These are phyloP conservation scores for Coriolopsis trogii DNA, from an alignment of 1,284 basidiomycete genomes.

Conservation along the genomic window DNA sequence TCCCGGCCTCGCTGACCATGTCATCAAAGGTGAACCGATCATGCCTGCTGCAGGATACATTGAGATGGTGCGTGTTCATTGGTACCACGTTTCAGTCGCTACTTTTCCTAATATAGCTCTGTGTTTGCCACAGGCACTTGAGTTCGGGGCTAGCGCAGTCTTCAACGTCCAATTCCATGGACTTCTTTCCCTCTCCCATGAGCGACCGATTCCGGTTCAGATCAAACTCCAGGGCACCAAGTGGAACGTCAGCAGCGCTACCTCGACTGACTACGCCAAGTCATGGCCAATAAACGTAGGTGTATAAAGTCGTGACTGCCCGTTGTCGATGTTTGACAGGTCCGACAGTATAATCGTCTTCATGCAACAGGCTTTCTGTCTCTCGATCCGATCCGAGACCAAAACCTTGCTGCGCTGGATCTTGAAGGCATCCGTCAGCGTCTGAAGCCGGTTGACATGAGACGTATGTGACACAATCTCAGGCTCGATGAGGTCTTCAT, in stretches of 20 bases:
- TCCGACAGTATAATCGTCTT: conserved; percentile 25
- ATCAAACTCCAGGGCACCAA: conserved; percentile 31
- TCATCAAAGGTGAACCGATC: conserved; percentile 42
- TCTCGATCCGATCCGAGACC: too few species aligned
- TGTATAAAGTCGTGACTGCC: neutral
- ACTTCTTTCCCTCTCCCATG: conserved; percentile 31
- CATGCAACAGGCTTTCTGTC: conserved; percentile 37
- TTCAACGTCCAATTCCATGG: conserved; percentile 30
- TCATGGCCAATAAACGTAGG: conserved; percentile 10
- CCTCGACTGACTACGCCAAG: conserved; percentile 1
- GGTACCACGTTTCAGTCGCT: neutral
- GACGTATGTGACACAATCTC: too few species aligned
- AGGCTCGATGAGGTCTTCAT: too few species aligned
- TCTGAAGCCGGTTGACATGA: too few species aligned
- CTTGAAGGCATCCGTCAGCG: too few species aligned
- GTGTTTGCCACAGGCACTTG: conserved; percentile 12
- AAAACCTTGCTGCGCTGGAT: too few species aligned
- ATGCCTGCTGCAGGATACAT: conserved; percentile 46
- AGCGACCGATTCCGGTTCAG: conserved; percentile 32
- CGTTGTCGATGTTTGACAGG: neutral
- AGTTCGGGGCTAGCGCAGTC: conserved; percentile 29
- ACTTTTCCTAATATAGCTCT: neutral
- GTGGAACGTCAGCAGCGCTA: conserved; percentile 32
- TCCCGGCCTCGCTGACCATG: conserved; percentile 40
- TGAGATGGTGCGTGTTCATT: conserved; percentile 39